These are phyloP conservation scores for Linderina pennispora DNA, from an alignment of 192 early-diverging fungal genomes.

Conservation along the genomic window DNA sequence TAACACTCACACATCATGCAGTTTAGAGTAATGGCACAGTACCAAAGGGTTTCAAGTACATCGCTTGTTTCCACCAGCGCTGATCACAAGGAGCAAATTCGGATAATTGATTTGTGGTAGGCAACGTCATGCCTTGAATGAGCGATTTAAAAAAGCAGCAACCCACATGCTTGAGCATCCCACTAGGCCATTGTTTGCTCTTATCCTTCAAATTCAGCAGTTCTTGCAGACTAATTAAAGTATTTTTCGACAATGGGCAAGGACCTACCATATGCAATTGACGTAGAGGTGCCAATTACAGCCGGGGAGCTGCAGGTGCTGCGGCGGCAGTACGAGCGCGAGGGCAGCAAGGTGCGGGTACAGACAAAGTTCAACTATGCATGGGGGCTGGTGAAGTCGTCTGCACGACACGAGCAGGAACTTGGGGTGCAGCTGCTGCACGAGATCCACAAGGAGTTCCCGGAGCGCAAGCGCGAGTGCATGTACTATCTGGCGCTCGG, in stretches of 20 bases:
- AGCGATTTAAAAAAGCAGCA: too few species aligned
- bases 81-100: too few species aligned
- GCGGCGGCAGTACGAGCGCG: constrained; percentile 63
- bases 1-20: too few species aligned
- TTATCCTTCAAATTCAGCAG: too few species aligned
- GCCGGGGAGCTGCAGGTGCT: constrained; percentile 50
- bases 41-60: too few species aligned
- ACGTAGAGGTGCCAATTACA: constrained; percentile 31
- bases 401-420: constrained; percentile 59
- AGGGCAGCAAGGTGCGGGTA: constrained; percentile 56
- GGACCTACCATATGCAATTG: constrained; percentile 36
- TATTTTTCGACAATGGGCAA: constrained; percentile 8
- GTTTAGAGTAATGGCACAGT: too few species aligned
- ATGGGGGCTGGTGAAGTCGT: constrained; percentile 82
- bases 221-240: too few species aligned
- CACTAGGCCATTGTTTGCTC: too few species aligned
- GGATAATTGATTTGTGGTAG: too few species aligned
- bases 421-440: constrained; percentile 65
- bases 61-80: too few species aligned
- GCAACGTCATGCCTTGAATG: too few species aligned
- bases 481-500: constrained; percentile 92
- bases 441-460: constrained; percentile 84
- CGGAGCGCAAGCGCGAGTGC: constrained; percentile 85
- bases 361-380: constrained; percentile 98
- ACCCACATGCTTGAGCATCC: too few species aligned